Conservation (phyloP, 768 basidiomycete species). For the Podaxis sp. region DNA sequence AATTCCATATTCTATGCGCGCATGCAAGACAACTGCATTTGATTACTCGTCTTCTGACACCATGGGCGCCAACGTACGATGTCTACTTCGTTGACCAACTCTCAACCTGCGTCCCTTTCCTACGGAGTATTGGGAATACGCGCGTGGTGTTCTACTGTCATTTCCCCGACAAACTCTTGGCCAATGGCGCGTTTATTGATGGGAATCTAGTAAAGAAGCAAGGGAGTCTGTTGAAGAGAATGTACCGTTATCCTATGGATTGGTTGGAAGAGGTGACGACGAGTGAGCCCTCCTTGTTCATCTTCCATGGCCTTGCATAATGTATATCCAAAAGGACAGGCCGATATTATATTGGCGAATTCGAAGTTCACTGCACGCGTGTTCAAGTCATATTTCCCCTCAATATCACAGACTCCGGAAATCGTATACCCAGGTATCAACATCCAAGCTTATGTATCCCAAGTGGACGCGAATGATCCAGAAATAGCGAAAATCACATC, state of each 20-base stretch:
- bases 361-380: constrained; percentile 87
- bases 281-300: constrained; percentile 44
- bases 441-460: constrained; percentile 62
- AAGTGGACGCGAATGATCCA: constrained; percentile 41
- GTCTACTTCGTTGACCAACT: constrained; percentile 95
- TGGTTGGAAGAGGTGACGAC: constrained; percentile 89
- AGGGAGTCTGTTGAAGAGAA: constrained; percentile 55
- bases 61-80: constrained; percentile 58
- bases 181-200: constrained; percentile 66
- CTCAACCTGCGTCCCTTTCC: constrained; percentile 85
- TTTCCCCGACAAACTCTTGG: constrained; percentile 93
- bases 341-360: constrained; percentile 90
- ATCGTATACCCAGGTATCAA: constrained; percentile 99
- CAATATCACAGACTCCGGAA: constrained; percentile 57
- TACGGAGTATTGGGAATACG: constrained; percentile 64
- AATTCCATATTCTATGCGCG: constrained; percentile 87
- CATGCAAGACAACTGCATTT: constrained; percentile 89
- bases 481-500: constrained; percentile 57
- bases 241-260: constrained; percentile 91
- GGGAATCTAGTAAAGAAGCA: constrained; percentile 43
- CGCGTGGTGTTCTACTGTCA: constrained; percentile 97
- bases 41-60: constrained; percentile 57
- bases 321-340: constrained; percentile 56
- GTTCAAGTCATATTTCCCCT: constrained; percentile 73
- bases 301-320: background rate